Evolutionary conservation across 805 yeast genomes (phyloP), one percentile per base, ranked within the genome.

Genomic region (Ogataea henricii): DNA sequence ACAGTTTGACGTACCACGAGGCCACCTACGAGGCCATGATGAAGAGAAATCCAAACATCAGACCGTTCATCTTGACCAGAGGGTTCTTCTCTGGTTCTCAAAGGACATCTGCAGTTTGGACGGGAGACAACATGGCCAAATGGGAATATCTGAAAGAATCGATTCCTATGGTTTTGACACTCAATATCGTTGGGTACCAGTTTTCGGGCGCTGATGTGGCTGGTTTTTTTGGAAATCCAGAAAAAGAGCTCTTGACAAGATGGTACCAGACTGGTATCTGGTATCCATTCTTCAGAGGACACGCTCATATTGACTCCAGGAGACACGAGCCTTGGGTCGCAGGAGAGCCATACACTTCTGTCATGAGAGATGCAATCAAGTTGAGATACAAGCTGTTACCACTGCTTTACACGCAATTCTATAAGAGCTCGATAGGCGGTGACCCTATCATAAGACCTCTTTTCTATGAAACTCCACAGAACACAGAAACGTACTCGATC

Each of bases 221-320:
- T 27, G 99, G 99, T 0, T 94, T 94, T 63, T 91, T 90, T 62
- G 96, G 96, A 3, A 78, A 94, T 63, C 98, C 99, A 0, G 71
- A 82, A 0, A 74, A 79, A 29, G 98, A 94, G 60, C 69, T 94
- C 51, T 72, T 89, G 48, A 78, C 87, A 0, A 77, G 99, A 60
- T 94, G 99, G 99, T 92, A 91, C 64, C 99, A 94, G 66, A 77
- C 96, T 2, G 99, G 97, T 49, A 80, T 87, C 23, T 92, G 95
- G 85, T 91, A 92, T 67, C 99, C 99, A 29, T 94, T 94, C 60
- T 92, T 94, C 72, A 76, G 99, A 60, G 97, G 85, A 0, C 99
- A 94, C 69, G 97, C 98, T 0, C 98, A 94, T 69, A 87, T 92
- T 45, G 99, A 94, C 65, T 76, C 97, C 0, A 76, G 85, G 60